Evolutionary conservation across 176 grass and related monocot species (phyloP).

Genomic region (Themeda triandra): DNA sequence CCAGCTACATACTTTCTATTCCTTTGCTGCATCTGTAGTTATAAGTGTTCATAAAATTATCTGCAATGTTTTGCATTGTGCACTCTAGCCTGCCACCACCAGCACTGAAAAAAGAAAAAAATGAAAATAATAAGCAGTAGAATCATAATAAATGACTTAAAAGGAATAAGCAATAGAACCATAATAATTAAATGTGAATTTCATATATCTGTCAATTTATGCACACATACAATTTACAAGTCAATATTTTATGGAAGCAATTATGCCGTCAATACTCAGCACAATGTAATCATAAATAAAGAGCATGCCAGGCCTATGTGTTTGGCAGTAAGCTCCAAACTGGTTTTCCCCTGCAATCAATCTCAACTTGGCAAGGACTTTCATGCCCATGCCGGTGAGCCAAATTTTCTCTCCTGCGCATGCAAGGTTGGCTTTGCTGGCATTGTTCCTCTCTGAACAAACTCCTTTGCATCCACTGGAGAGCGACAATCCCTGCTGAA

Average conservation of each 20-base stretch:
- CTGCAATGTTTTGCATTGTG: conserved; percentile 98
- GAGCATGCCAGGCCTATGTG: not conserved
- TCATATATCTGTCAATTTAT: not conserved
- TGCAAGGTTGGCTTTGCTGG: not conserved
- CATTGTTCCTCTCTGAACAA: not conserved
- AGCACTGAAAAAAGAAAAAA: conserved; percentile 33
- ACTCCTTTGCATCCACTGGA: not conserved
- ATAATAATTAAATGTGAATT: conserved; percentile 1
- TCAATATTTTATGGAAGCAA: not conserved
- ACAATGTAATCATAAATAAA: not conserved
- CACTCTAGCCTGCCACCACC: conserved; percentile 86
- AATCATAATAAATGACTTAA: not conserved
- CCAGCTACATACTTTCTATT: conserved; percentile 84
- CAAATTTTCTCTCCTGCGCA: not conserved
- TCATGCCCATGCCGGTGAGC: not conserved
- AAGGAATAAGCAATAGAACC: not conserved
- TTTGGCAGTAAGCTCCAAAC: not conserved
- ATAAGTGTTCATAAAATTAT: conserved; percentile 73
- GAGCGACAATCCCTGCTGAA: not conserved
- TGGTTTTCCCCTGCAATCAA: not conserved
- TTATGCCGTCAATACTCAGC: not conserved
- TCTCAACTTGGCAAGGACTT: not conserved
- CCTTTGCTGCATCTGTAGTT: conserved; percentile 59
- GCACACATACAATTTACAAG: not conserved
- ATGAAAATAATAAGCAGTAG: conserved; percentile 5